Percentiles rank a stretch among this genome's conserved stretches.
Conservation (phyloP, 2,329 filamentous ascomycete species). For the Fusarium papillatum region DNA sequence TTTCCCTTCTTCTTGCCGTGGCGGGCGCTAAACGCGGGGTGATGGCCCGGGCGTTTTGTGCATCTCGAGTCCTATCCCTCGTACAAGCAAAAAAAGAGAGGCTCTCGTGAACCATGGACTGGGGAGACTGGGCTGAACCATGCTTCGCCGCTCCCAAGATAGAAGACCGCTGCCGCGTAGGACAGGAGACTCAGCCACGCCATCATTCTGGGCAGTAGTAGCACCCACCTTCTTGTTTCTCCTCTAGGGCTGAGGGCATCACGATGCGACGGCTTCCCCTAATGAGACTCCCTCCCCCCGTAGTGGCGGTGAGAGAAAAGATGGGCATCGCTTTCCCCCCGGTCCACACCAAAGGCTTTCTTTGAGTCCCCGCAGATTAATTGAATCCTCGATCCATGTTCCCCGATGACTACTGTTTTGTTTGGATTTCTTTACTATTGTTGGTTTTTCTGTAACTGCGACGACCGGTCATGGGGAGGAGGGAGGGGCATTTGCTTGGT, state of each 20-base stretch:
- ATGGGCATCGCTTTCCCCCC: background rate
- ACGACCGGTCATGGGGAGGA: constrained; percentile 20
- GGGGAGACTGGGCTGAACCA: background rate
- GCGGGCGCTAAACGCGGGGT: constrained; percentile 46
- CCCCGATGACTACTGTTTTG: constrained; percentile 24
- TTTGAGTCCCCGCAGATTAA: constrained; percentile 28
- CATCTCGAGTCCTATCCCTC: background rate
- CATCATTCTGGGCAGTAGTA: constrained; percentile 7
- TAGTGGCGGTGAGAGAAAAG: constrained; percentile 33
- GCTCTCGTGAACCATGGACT: background rate
- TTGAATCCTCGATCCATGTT: constrained; percentile 9
- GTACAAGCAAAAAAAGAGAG: background rate
- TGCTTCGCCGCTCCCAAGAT: constrained; percentile 40
- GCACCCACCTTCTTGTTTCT: background rate
- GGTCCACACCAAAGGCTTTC: constrained; percentile 14
- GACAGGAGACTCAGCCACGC: constrained; percentile 31
- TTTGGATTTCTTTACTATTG: constrained; percentile 18
- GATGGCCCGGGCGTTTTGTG: constrained; percentile 23
- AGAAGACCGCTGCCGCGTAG: constrained; percentile 15
- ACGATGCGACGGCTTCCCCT: constrained; percentile 32
- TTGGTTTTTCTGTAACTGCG: constrained; percentile 34
- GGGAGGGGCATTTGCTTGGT: constrained; percentile 13
- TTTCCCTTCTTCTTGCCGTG: constrained; percentile 19
- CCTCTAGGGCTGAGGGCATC: constrained; percentile 35
- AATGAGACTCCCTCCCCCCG: constrained; percentile 2